A percentile compares a stretch with the other conserved stretches of the same genome.
Evolutionary conservation across 176 grass and related monocot genomes (phyloP).

Genomic region (Oryza longistaminata): DNA sequence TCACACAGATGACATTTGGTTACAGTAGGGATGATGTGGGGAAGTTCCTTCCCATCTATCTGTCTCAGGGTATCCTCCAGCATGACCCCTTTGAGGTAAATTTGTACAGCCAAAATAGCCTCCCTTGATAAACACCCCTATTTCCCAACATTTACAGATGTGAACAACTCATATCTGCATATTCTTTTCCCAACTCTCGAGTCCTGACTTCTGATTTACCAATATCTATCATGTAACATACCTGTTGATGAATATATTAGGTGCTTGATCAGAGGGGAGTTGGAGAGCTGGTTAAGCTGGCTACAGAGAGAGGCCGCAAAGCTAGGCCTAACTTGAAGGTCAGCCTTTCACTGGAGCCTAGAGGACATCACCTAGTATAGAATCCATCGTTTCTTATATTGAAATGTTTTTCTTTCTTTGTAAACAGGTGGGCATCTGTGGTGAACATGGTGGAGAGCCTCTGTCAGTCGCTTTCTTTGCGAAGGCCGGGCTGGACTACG

Average conservation of each 20-base stretch:
- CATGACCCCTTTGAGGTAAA: conserved; percentile 98
- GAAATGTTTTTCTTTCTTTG: not conserved
- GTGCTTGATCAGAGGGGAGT: conserved; percentile 94
- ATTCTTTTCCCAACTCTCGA: not conserved
- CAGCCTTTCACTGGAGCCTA: not conserved
- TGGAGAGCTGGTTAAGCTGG: conserved; percentile 78
- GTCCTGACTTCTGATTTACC: not conserved
- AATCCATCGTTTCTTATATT: conserved; percentile 5
- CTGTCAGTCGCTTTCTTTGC: conserved; percentile 96
- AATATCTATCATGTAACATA: not conserved
- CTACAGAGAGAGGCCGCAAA: conserved; percentile 75
- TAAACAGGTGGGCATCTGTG: conserved; percentile 89
- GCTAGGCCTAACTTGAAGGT: conserved; percentile 94
- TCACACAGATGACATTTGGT: conserved; percentile 99
- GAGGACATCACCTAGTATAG: not conserved
- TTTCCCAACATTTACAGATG: conserved; percentile 17
- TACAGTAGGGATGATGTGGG: conserved; percentile 98
- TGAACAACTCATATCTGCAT: conserved; percentile 10
- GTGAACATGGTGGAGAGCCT: conserved; percentile 98
- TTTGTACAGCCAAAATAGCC: not conserved
- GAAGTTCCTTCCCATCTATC: conserved; percentile 92
- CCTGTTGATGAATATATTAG: conserved; percentile 45
- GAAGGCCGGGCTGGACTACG: conserved; percentile 84
- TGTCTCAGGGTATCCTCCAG: conserved; percentile 94
- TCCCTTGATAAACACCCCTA: not conserved